phyloP scores from a whole-genome alignment of 768 basidiomycete species.

The Auricularia sp. region DNA sequence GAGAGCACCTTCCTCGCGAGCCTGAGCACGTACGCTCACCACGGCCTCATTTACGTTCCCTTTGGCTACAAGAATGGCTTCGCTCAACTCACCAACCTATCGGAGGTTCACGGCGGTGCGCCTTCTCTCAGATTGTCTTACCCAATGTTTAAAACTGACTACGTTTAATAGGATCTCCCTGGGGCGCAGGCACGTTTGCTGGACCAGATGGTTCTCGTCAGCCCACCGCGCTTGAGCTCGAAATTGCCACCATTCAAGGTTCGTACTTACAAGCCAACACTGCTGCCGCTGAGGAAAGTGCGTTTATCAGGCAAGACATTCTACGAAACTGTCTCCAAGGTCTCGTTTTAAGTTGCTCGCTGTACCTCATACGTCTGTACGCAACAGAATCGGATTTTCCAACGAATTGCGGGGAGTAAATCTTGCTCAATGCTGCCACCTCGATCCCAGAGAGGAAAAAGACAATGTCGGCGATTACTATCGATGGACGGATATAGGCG shows the following conservation, averaged over 20 bases:
- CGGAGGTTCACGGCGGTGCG: conserved; percentile 51
- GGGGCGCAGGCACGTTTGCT: conserved; percentile 48
- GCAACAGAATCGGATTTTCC: no score
- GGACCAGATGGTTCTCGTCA: conserved; percentile 35
- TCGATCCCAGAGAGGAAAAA: no score
- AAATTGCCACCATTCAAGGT: conserved; percentile 42
- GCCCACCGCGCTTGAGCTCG: conserved; percentile 40
- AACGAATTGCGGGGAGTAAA: no score
- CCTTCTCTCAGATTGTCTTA: conserved; percentile 5
- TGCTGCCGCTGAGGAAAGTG: not conserved
- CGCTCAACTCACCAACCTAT: conserved; percentile 30
- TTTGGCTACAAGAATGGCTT: conserved; percentile 52
- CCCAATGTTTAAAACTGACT: no score
- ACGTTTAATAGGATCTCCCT: not conserved
- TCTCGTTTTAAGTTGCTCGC: not conserved
- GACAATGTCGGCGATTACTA: no score
- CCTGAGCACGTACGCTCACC: conserved; percentile 56
- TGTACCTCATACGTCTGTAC: no score
- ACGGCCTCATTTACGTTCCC: conserved; percentile 65
- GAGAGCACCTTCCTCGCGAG: conserved; percentile 43
- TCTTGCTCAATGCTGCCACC: no score
- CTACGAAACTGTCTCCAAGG: conserved; percentile 29
- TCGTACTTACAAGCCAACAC: not conserved
- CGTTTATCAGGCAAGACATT: conserved; percentile 29
- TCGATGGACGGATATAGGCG: no score